Evolutionary conservation across 2,329 filamentous ascomycete genomes (phyloP), one percentile per base, ranked within the genome.

Genomic region (Beauveria sp.): DNA sequence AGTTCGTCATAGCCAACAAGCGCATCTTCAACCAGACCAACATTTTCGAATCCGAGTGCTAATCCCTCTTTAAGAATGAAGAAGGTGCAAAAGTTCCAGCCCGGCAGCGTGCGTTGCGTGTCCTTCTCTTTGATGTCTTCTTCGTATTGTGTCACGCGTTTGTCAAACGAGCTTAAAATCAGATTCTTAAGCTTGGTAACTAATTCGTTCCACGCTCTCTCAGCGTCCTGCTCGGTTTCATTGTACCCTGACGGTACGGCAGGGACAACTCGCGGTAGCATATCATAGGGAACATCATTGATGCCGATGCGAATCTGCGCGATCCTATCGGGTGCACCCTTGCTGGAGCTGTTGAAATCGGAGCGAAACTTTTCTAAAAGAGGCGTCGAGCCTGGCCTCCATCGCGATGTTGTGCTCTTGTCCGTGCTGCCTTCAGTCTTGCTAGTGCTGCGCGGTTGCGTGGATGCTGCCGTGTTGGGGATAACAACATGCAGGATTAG

Each of bases 41-140:
- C 92, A 70, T 91, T 97, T 73, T 99, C 96, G 66, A 99, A 96
- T 0, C 93, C 96, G 66, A 91, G 84, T 1, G 94, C 93, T 41
- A 99, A 77, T 0, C 94, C 94, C 73, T 99, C 94, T 70, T 99
- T 99, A 9, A 99, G 80, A 18, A 99, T 92, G 72, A 99, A 99
- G 72, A 99, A 99, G 0, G 94, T 99, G 74, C 94, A 97, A 71
- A 99, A 99, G 70, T 99, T 99, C 94, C 94, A 99, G 0, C 94
- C 94, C 0, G 94, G 94, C 20, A 99, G 76, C 40, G 80, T 87
- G 52, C 93, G 84, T 72, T 97, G 92, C 0, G 88, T 84, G 67
- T 97, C 93, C 70, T 92, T 94, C 72, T 97, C 94, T 64, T 91
- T 89, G 66, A 99, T 96, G 67, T 99, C 94, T 63, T 97, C 92